Base-by-base conservation (phyloP, 768 basidiomycete genomes). In the Paxillus ammoniavirescens region DNA sequence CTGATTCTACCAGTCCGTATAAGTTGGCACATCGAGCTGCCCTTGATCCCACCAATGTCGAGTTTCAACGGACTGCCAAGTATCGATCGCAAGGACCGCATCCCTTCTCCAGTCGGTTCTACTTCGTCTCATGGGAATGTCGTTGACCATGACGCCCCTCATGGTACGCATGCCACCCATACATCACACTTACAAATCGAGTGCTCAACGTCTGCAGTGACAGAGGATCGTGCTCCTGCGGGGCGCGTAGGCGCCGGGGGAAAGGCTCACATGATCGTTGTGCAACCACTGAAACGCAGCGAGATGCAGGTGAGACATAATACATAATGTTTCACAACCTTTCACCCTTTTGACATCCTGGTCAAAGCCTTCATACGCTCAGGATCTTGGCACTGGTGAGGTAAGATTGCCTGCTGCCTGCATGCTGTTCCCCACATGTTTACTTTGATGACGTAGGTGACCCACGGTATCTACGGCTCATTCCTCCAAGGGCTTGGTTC, bases 401-500 rank as follows among this genome's bases (percentile, higher is more conserved):
- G 81, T 83, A 43, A 17, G 71, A 47, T 36, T 44, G 14, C 28
- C 10, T 40, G 14, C 35, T 37, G 17, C 28, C 23, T 26, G 15
- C n/a, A 15, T 48, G 37, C 31, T 9, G 18, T 15, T 21, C 9
- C 8, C 37, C 5, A 7, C 5, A 43, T 50, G 8, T 48, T 61
- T 43, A 55, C 38, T 10, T 35, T 41, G 6, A 13, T 28, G 23
- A n/a, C 36, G 15, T 41, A 82, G 74, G 90, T 95, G 47, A 83
- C 82, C 4, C 93, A 96, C 69, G 93, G 91, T 15, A 37, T 93
- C 37, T 96, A 96, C 63, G 93, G 92, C 5, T 88, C 89, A 6
- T 74, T 91, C 66, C 75, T 94, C 59, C 83, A 91, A 57, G 73
- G 77, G 2, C 72, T 95, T 37, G 94, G 93, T 1, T 47, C 73